Evolutionary conservation across 345 rosid species (phyloP).

Genomic region (Microthlaspi erraticum): DNA sequence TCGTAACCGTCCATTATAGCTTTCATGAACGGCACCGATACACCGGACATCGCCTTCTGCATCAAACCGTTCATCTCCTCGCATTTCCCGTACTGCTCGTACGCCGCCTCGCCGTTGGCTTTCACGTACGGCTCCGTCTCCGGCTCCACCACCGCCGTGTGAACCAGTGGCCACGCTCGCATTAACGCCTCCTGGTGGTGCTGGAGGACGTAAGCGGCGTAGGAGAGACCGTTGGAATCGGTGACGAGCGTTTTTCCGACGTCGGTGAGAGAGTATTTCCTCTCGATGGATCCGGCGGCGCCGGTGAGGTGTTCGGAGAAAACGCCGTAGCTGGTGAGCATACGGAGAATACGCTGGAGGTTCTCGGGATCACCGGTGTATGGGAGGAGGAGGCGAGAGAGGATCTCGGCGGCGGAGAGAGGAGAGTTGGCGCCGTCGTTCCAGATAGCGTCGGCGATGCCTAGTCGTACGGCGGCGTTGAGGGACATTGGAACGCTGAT

Average conservation of each 20-base stretch:
- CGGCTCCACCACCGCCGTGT: slow-evolving; percentile 76
- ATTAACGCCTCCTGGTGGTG: slow-evolving; percentile 92
- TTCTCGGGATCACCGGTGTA: slow-evolving; percentile 64
- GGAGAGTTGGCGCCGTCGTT: slow-evolving; percentile 73
- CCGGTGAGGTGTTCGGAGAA: slow-evolving; percentile 66
- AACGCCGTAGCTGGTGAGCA: slow-evolving; percentile 81
- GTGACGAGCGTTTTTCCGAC: slow-evolving; percentile 82
- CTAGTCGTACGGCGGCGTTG: slow-evolving; percentile 70
- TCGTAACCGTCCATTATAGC: slow-evolving; percentile 66
- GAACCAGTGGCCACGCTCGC: slow-evolving; percentile 79
- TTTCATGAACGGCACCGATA: slow-evolving; percentile 88
- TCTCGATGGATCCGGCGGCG: slow-evolving; percentile 33
- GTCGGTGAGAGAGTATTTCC: slow-evolving; percentile 75
- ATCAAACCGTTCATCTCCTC: slow-evolving; percentile 86
- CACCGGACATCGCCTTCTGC: slow-evolving; percentile 91
- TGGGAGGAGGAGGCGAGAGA: slow-evolving; percentile 52
- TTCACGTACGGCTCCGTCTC: slow-evolving; percentile 72
- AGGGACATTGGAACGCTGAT: slow-evolving; percentile 94
- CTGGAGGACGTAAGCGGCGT: slow-evolving; percentile 81
- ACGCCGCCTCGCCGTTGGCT: slow-evolving; percentile 76
- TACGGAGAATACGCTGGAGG: slow-evolving; percentile 83
- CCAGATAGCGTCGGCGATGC: slow-evolving; percentile 88
- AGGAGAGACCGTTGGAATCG: slow-evolving; percentile 71
- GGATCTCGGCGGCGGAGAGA: slow-evolving; percentile 76
- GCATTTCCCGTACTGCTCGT: slow-evolving; percentile 69